Base-by-base conservation (phyloP, 805 yeast species). In the Clavispora phyllophila region DNA sequence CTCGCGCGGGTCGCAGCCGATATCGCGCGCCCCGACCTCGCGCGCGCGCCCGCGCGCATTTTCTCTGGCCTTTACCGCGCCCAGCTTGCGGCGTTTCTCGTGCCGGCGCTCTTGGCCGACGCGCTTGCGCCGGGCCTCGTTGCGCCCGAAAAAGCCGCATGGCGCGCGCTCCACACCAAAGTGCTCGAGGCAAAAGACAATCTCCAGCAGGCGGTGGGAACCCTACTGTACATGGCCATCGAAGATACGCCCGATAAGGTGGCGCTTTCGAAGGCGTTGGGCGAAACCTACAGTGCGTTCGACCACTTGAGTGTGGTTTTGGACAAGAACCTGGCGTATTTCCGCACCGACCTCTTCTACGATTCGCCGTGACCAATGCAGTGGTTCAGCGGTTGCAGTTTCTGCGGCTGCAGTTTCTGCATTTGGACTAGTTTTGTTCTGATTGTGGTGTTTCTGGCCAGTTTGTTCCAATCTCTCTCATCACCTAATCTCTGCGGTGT, bases 271-370 rank as follows among this genome's bases (percentile, higher is more conserved):
- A 47, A 48, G 25, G 41, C 46, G 8, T 46, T 56, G 25, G 56
- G 63, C 18, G 60, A 58, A 10, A 51, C 53, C 15, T 62, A 58
- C 44, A 56, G 53, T 39, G 44, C 45, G 14, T 43, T 62, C 27
- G 54, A 54, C 43, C 46, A 50, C 41, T 25, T 62, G 5, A 47
- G 49, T 28, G 52, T 44, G 18, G 52, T 52, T 27, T 42, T 58
- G 36, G 59, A 50, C 8, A 49, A 49, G 23, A 62, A 60, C 37
- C 37, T 52, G 5, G 44, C 51, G 20, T 37, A 55, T 28, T 46
- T 59, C 19, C 44, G 53, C 22, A 44, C 50, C 14, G 65, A 60
- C 45, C 45, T 49, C 12, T 62, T 62, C 42, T 62, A 62, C 44
- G 48, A 39, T 27, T 4, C 17, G 15, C 14, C n/a, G n/a, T n/a